phyloP scores from a whole-genome alignment of 768 basidiomycete genomes.

The Lyophyllum atratum region DNA sequence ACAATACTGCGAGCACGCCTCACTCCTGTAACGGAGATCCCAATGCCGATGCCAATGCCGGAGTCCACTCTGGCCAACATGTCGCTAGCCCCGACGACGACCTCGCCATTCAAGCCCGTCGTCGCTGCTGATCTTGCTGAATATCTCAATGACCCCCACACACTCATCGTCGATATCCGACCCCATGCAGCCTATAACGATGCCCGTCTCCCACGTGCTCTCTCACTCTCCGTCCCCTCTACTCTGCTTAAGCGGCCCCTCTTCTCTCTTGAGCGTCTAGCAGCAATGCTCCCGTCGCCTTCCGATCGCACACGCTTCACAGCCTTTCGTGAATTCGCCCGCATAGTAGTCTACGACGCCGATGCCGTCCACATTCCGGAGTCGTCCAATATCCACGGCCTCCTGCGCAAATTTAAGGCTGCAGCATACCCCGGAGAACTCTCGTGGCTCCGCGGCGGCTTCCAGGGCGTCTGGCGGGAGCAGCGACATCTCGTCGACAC shows the following conservation, averaged over 20 bases:
- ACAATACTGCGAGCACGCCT: slow-evolving; percentile 40
- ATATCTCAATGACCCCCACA: slow-evolving; percentile 35
- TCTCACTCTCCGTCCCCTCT: slow-evolving; percentile 91
- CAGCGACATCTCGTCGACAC: slow-evolving; percentile 54
- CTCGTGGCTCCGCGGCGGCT: slow-evolving; percentile 82
- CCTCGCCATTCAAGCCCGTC: slow-evolving; percentile 18
- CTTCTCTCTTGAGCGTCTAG: slow-evolving; percentile 77
- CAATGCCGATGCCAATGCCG: background rate
- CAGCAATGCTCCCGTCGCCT: slow-evolving; percentile 74
- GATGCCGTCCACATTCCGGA: slow-evolving; percentile 66
- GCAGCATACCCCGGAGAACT: slow-evolving; percentile 60
- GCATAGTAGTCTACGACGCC: slow-evolving; percentile 85
- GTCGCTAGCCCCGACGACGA: slow-evolving; percentile 12
- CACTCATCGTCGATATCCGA: slow-evolving; percentile 86
- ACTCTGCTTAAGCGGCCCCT: slow-evolving; percentile 91
- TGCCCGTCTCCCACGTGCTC: slow-evolving; percentile 65
- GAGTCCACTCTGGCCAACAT: slow-evolving; percentile 22
- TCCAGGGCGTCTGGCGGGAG: slow-evolving; percentile 66
- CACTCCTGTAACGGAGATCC: slow-evolving; percentile 8
- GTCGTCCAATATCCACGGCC: slow-evolving; percentile 67
- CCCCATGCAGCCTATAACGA: slow-evolving; percentile 73
- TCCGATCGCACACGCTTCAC: slow-evolving; percentile 60
- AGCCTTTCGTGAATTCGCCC: slow-evolving; percentile 54
- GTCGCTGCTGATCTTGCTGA: slow-evolving; percentile 24
- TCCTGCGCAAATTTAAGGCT: slow-evolving; percentile 73